These are phyloP conservation scores for Raphidocelis subcapitata DNA, from an alignment of 139 green algal genomes.

Conservation along the genomic window DNA sequence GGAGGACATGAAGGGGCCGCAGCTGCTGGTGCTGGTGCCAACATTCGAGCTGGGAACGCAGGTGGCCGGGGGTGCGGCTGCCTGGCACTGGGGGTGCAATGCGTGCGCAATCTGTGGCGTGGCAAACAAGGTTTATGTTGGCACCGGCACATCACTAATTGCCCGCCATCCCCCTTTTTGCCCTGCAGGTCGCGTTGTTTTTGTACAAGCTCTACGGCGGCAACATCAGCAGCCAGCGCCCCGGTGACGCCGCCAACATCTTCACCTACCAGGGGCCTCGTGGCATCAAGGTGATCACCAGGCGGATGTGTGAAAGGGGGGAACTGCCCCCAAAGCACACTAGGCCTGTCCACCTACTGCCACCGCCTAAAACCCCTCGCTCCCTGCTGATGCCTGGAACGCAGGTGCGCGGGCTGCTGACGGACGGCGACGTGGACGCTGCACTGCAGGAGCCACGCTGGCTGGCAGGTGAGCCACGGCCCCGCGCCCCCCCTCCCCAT, in stretches of 20 bases:
- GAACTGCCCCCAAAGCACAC: not conserved
- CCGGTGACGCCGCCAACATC: constrained; percentile 79
- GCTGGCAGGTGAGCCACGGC: too few species aligned
- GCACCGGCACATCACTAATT: too few species aligned
- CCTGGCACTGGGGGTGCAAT: too few species aligned
- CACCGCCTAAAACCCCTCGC: not conserved
- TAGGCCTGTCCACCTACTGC: not conserved
- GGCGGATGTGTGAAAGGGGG: not conserved
- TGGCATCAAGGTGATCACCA: constrained; percentile 72
- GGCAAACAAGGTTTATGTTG: too few species aligned
- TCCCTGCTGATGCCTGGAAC: not conserved
- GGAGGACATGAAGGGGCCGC: constrained; percentile 73
- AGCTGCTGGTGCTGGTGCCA: constrained; percentile 81
- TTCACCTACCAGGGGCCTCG: constrained; percentile 76
- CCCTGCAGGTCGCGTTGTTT: constrained; percentile 48
- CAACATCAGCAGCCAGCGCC: constrained; percentile 57
- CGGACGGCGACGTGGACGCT: constrained; percentile 69
- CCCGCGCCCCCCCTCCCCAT: too few species aligned
- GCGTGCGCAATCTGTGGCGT: too few species aligned
- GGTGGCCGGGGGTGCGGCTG: constrained; percentile 13
- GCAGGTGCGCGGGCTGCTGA: constrained; percentile 79
- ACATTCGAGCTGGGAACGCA: constrained; percentile 90
- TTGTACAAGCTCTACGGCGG: constrained; percentile 79
- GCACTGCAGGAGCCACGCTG: constrained; percentile 6
- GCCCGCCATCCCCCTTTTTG: not conserved